Base-by-base conservation (phyloP, 306 rosid species). In the Sphenostylis stenocarpa region DNA sequence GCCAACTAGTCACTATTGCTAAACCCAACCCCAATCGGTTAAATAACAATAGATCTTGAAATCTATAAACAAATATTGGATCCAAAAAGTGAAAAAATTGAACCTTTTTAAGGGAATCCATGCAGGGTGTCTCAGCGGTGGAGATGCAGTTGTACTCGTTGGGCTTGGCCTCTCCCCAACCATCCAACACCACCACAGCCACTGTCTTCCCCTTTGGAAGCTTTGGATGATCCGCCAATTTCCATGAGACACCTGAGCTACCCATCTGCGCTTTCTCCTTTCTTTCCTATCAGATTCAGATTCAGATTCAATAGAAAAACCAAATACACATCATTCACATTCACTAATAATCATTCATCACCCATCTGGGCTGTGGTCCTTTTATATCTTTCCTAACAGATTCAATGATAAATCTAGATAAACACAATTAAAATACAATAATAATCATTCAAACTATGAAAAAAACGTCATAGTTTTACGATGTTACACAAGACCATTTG, bases 81-180 rank as follows among this genome's bases (percentile, higher is more conserved):
- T 67, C 38, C 55, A 65, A 65, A 4, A 15, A 43, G 5, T 7
- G 55, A 4, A 66, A 65, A 11, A 41, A 66, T 2, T 0, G 13
- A 80, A 93, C 98, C 80, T 84, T 76, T 86, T 92, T 96, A 45
- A 96, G 91, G 16, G 98, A 92, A 73, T 96, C 99, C 99, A 96
- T 96, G 81, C 89, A 62, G 41, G 99, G 98, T 23, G 99, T 96
- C 2, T 96, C 91, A 33, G 99, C 99, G 5, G 65, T 83, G 83
- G 89, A 90, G 85, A 96, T 96, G 61, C 99, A 96, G 78, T 96
- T 96, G 75, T 86, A 96, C 36, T 83, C 81, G 72, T 92, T 88
- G 12, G 92, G 82, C 1, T 45, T 83, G 45, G 97, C 99, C 77
- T 95, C 99, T 2, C 99, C 99, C 99, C 99, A 96, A 0, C 99